Evolutionary conservation across 768 basidiomycete species (phyloP).

Genomic region (Mycena galopus): DNA sequence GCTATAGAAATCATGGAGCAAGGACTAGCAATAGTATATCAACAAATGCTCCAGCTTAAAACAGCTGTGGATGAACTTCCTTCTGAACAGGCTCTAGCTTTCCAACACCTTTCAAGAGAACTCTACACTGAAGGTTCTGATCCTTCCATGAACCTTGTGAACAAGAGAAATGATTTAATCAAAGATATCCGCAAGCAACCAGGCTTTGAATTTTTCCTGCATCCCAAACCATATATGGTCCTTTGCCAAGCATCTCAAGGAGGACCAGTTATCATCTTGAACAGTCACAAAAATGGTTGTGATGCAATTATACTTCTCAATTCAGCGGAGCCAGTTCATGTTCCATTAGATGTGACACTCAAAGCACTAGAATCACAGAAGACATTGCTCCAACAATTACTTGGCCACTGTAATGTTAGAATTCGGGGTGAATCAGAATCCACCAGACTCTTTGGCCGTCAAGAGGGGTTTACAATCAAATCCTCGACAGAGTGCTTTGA

Average conservation of each 20-base stretch:
- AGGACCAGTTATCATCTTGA: slow-evolving; percentile 36
- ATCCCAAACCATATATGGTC: slow-evolving; percentile 10
- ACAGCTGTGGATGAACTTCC: slow-evolving; percentile 3
- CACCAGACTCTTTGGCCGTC: not conserved
- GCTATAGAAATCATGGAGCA: not conserved
- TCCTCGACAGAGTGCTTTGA: not conserved
- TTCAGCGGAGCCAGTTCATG: slow-evolving; percentile 4
- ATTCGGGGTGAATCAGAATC: not conserved
- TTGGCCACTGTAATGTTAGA: not conserved
- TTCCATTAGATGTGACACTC: slow-evolving; percentile 18
- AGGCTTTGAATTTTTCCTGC: slow-evolving; percentile 31
- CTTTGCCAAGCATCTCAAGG: slow-evolving; percentile 27
- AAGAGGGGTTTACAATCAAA: not conserved
- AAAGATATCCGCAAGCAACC: slow-evolving; percentile 27
- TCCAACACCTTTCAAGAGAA: not conserved
- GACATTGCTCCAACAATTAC: slow-evolving; percentile 8
- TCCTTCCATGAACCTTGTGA: not conserved
- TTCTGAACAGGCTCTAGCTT: not conserved
- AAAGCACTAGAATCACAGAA: not conserved
- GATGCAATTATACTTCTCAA: slow-evolving; percentile 34
- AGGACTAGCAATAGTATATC: not conserved
- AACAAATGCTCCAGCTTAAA: slow-evolving; percentile 4
- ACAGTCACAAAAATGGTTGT: slow-evolving; percentile 23
- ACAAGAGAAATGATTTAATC: slow-evolving; percentile 19
- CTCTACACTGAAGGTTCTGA: not conserved